Percentiles rank a stretch among this genome's conserved stretches.
Evolutionary conservation across 2,329 filamentous ascomycete genomes (phyloP).

Genomic region (Aspergillus sp.): DNA sequence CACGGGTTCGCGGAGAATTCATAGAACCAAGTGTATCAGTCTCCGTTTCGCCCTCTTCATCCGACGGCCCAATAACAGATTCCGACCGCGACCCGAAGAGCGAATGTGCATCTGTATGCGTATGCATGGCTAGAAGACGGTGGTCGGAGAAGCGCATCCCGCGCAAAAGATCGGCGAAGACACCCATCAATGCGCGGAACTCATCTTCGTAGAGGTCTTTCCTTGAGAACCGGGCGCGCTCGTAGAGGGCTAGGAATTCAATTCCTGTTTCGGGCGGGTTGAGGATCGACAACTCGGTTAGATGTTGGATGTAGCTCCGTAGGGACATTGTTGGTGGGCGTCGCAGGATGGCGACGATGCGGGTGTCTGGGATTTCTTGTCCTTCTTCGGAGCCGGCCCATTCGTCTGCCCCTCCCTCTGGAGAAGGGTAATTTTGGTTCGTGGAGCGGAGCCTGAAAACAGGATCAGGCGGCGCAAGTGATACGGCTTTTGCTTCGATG

Average conservation of each 20-base stretch:
- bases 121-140: constrained; percentile 37
- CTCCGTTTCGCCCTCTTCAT: constrained; percentile 41
- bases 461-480: constrained; percentile 66
- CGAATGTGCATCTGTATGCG: constrained; percentile 18
- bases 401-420: constrained; percentile 20
- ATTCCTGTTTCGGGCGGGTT: constrained; percentile 49
- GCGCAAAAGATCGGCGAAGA: constrained; percentile 78
- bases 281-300: constrained; percentile 67
- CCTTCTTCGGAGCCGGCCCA: background rate
- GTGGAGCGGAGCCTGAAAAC: constrained; percentile 34
- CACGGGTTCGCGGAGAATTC: constrained; percentile 22
- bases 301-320: constrained; percentile 73
- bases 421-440: constrained; percentile 8
- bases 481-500: constrained; percentile 90
- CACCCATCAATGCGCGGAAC: constrained; percentile 77
- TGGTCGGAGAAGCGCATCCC: constrained; percentile 67
- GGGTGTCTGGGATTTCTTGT: constrained; percentile 57
- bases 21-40: constrained; percentile 11
- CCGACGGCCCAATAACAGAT: constrained; percentile 39
- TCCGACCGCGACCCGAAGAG: constrained; percentile 14
- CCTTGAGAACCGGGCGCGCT: constrained; percentile 79
- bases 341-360: constrained; percentile 70
- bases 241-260: constrained; percentile 74
- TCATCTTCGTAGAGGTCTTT: constrained; percentile 65
- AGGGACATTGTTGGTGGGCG: constrained; percentile 70